Percentiles rank a stretch among this genome's conserved stretches.
These are phyloP conservation scores for Diaporthe vexans DNA, from an alignment of 2,329 filamentous ascomycete species.

Conservation along the genomic window DNA sequence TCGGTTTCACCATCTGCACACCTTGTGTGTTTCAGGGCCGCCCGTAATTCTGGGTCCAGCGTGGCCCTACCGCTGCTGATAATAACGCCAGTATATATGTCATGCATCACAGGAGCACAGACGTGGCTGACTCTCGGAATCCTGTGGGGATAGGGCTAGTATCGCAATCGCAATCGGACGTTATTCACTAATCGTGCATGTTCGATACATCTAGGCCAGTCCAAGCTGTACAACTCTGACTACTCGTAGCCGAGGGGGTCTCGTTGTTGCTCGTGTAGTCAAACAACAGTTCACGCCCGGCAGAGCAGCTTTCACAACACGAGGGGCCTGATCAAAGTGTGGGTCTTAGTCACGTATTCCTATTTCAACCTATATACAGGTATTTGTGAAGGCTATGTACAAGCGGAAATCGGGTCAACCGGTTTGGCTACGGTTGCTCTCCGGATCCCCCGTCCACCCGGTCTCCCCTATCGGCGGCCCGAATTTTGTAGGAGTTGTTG, in stretches of 20 bases:
- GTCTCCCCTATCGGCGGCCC: background rate
- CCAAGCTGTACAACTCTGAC: background rate
- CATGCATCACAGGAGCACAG: slow-evolving; percentile 12
- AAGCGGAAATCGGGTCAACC: background rate
- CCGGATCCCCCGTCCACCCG: slow-evolving; percentile 1
- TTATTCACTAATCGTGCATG: too few species aligned
- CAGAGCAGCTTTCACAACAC: background rate
- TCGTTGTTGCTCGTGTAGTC: background rate
- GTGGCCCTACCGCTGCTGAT: background rate
- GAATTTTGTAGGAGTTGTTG: slow-evolving; percentile 20
- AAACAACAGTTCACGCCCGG: background rate
- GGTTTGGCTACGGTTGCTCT: background rate
- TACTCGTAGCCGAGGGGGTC: background rate
- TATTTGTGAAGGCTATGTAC: background rate
- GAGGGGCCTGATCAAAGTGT: too few species aligned
- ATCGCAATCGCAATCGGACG: background rate
- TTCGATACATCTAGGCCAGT: too few species aligned
- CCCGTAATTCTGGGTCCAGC: background rate
- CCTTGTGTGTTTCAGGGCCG: background rate
- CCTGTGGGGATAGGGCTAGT: too few species aligned
- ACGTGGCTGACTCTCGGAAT: slow-evolving; percentile 4
- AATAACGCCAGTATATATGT: slow-evolving; percentile 1
- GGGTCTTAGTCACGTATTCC: too few species aligned
- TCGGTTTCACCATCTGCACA: background rate
- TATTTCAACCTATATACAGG: background rate